Evolutionary conservation across 306 rosid genomes (phyloP), one percentile per base, ranked within the genome.

Genomic region (Trichosanthes truncata): DNA sequence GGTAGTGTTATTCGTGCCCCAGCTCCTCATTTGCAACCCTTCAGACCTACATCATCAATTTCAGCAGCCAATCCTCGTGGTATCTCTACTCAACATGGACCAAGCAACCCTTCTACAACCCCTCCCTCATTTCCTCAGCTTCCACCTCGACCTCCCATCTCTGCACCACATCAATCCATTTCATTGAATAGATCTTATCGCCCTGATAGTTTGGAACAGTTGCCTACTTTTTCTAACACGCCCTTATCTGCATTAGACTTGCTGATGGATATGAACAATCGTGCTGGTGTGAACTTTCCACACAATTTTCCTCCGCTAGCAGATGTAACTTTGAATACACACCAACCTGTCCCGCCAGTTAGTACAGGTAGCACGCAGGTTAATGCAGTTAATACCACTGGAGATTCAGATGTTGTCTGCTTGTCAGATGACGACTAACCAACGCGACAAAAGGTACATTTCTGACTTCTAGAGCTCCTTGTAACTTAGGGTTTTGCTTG

Each of bases 341-440:
- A 79, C 35, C 66, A 78, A 35, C 74, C 12, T 55, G 51, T 90
- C 5, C 81, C 52, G 29, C 46, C 77, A 60, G 79, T 83, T 71
- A n/a, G 46, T 43, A 74, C 74, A 20, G 66, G 60, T 38, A 80
- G 80, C 65, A 15, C 23, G 23, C 80, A 21, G 43, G 86, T 77
- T 36, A 86, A 78, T 77, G 57, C 87, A 7, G 53, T 77, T 45
- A 77, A 56, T 76, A 80, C 72, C 10, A 35, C 84, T 26, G 81
- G 76, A 78, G 59, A 61, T 9, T 7, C 74, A n/a, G 88, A 89
- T 33, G 36, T 91, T 48, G 98, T 92, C 43, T 94, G 85, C 84
- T 86, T 94, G 84, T 94, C 98, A 0, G 97, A 94, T 59, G 97
- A 90, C 72, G 97, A 92, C 74, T 91, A 85, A 89, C 89, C 81